Conservation (phyloP, 768 basidiomycete species). For the Tulasnella sp. region DNA sequence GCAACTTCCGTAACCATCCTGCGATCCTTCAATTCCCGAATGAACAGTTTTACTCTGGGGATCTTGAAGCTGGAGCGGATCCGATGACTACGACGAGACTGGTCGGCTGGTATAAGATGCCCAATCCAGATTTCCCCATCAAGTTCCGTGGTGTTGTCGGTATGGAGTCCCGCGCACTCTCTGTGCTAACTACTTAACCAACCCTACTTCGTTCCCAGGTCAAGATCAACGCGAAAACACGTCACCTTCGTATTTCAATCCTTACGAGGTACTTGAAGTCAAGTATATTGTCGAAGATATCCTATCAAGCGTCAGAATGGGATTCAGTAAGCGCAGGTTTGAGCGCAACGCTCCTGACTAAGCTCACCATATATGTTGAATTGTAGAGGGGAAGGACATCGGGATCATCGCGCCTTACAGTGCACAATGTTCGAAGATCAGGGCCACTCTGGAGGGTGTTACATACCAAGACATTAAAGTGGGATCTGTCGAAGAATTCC, state of each 20-base stretch:
- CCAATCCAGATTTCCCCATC: slow-evolving; percentile 41
- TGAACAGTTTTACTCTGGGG: slow-evolving; percentile 47
- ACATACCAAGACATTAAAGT: slow-evolving; percentile 19
- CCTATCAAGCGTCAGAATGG: slow-evolving; percentile 19
- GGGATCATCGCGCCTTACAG: slow-evolving; percentile 29
- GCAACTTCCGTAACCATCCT: slow-evolving; percentile 62
- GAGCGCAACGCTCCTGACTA: not conserved
- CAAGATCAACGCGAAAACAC: slow-evolving; percentile 28
- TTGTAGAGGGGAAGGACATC: slow-evolving; percentile 19
- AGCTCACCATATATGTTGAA: not conserved
- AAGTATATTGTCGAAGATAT: slow-evolving; percentile 49
- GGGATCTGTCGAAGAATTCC: slow-evolving; percentile 29
- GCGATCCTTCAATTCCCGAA: slow-evolving; percentile 62
- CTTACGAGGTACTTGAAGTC: slow-evolving; percentile 29
- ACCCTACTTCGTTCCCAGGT: not conserved
- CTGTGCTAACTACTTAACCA: not conserved
- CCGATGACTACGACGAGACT: slow-evolving; percentile 40
- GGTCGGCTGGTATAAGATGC: slow-evolving; percentile 42
- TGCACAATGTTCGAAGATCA: slow-evolving; percentile 27
- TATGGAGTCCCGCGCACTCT: not conserved
- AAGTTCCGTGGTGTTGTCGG: slow-evolving; percentile 44
- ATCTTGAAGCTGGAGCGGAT: slow-evolving; percentile 44
- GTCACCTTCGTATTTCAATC: slow-evolving; percentile 35
- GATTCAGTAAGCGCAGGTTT: not conserved
- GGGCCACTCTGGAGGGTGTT: not conserved